Conservation (phyloP, 768 basidiomycete genomes). For the Infundibulicybe gibba region DNA sequence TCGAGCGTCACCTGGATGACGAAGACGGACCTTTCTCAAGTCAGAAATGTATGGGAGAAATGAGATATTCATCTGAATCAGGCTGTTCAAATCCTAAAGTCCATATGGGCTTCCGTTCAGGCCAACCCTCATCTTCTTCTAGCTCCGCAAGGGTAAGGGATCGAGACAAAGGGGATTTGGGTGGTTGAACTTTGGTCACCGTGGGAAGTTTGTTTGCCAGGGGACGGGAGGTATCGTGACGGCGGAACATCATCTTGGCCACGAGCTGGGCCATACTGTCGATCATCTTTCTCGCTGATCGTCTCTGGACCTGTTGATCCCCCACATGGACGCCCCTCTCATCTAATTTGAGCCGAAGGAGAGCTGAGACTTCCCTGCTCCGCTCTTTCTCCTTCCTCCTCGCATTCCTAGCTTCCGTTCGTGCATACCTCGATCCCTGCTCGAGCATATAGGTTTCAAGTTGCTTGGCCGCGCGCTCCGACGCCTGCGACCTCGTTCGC, state of each 20-base stretch:
- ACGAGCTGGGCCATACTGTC: not conserved
- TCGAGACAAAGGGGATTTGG: too few relatives aligned
- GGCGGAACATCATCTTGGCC: not conserved
- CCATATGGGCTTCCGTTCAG: too few relatives aligned
- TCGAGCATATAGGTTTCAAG: conserved; percentile 20
- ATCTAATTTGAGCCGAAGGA: conserved; percentile 53
- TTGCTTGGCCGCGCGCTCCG: conserved; percentile 15
- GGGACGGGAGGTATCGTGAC: not conserved
- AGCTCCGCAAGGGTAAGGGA: too few relatives aligned
- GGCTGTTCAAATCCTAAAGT: too few relatives aligned
- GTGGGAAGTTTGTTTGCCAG: not conserved
- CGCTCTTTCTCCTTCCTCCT: conserved; percentile 53
- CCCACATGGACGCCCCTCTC: conserved; percentile 6
- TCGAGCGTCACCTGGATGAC: too few relatives aligned
- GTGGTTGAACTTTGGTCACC: too few relatives aligned
- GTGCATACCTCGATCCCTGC: conserved; percentile 30
- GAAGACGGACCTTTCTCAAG: too few relatives aligned
- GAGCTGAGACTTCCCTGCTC: conserved; percentile 49
- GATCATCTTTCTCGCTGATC: not conserved
- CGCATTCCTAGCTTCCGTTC: conserved; percentile 38
- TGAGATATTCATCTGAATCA: too few relatives aligned
- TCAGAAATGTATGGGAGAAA: too few relatives aligned
- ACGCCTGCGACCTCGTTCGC: conserved; percentile 23
- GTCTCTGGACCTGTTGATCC: not conserved
- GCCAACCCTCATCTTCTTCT: too few relatives aligned